A percentile compares a stretch with the other conserved stretches of the same genome.
Evolutionary conservation across 2,329 filamentous ascomycete species (phyloP).

Genomic region (Exophiala phaeomuriformis): DNA sequence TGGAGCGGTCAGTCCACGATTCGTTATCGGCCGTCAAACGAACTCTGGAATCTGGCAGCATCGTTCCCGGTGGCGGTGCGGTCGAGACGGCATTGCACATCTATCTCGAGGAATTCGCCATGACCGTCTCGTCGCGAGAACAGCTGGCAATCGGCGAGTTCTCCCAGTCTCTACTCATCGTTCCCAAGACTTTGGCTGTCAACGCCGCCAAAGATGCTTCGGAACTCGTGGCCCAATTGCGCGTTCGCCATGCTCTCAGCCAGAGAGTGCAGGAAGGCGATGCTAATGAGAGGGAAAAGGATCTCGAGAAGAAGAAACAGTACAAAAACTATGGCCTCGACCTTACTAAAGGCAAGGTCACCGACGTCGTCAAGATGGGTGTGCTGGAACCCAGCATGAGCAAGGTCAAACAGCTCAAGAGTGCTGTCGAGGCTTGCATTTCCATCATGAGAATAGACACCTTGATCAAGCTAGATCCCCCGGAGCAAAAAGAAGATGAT

Average conservation of each 20-base stretch:
- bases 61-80: slow-evolving; percentile 91
- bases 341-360: slow-evolving; percentile 77
- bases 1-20: slow-evolving; percentile 97
- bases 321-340: slow-evolving; percentile 99
- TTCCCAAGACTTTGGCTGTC: slow-evolving; percentile 92
- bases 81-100: slow-evolving; percentile 99
- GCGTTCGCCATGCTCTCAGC: slow-evolving; percentile 85
- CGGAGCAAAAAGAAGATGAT: slow-evolving; percentile 69
- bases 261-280: slow-evolving; percentile 87
- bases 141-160: slow-evolving; percentile 98
- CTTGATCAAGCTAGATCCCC: slow-evolving; percentile 85
- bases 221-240: slow-evolving; percentile 90
- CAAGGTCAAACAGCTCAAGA: slow-evolving; percentile 97
- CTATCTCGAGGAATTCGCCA: slow-evolving; percentile 96
- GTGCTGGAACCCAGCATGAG: slow-evolving; percentile 96
- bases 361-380: slow-evolving; percentile 88
- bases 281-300: slow-evolving; percentile 70
- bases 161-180: slow-evolving; percentile 83
- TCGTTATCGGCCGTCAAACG: slow-evolving; percentile 95
- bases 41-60: slow-evolving; percentile 90
- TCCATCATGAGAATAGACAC: slow-evolving; percentile 99
- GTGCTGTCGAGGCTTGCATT: slow-evolving; percentile 95
- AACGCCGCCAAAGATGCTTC: slow-evolving; percentile 96
- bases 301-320: slow-evolving; percentile 83
- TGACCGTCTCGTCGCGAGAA: slow-evolving; percentile 91